Percentiles rank a stretch among this genome's conserved stretches.
phyloP scores from a whole-genome alignment of 2,329 filamentous ascomycete species.

The Rhytidhysteron rufulum region DNA sequence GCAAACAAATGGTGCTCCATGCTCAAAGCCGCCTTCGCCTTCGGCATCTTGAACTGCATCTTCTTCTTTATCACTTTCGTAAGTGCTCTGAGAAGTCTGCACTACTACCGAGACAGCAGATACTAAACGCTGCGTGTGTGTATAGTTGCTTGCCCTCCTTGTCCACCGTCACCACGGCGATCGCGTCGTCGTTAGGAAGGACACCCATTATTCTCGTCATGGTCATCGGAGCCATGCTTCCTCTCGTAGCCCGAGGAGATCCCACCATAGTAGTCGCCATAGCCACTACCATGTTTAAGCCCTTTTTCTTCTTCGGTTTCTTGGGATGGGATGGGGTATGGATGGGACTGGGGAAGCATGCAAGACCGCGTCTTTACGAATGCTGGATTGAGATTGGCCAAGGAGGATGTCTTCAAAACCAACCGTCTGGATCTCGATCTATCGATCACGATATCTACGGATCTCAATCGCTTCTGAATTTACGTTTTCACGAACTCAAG shows the following conservation, averaged over 20 bases:
- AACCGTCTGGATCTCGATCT: too few species aligned
- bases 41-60: slow-evolving; percentile 82
- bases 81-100: slow-evolving; percentile 20
- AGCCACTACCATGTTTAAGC: slow-evolving; percentile 27
- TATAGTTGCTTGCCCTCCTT: slow-evolving; percentile 59
- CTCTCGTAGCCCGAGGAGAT: slow-evolving; percentile 35
- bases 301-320: too few species aligned
- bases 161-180: slow-evolving; percentile 46
- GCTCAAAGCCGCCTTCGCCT: slow-evolving; percentile 86
- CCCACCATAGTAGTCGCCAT: slow-evolving; percentile 33
- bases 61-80: slow-evolving; percentile 77
- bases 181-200: slow-evolving; percentile 51
- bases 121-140: slow-evolving; percentile 16
- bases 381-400: too few species aligned
- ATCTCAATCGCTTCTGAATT: too few species aligned
- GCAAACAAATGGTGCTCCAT: slow-evolving; percentile 66
- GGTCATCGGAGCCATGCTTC: slow-evolving; percentile 34
- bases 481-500: too few species aligned
- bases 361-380: too few species aligned
- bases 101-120: neutral
- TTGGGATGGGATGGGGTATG: too few species aligned
- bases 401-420: too few species aligned
- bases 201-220: slow-evolving; percentile 45
- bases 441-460: too few species aligned
- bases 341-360: too few species aligned